Base-by-base conservation (phyloP, 2,329 filamentous ascomycete species). In the Macrophomina phaseolina region DNA sequence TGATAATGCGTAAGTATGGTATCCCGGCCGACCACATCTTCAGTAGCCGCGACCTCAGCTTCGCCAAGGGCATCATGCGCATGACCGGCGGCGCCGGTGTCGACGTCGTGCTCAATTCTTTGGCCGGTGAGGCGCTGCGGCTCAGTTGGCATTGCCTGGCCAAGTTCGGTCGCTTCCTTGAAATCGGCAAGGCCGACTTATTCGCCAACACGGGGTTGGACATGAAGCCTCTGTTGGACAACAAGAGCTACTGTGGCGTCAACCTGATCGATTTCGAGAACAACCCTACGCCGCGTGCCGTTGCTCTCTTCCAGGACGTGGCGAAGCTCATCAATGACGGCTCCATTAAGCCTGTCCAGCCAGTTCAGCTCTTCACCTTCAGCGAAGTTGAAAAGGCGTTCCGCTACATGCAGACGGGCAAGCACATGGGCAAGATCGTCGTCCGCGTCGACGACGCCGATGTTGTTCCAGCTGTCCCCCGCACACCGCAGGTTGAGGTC, bases 41-140 rank as follows among this genome's bases (percentile, higher is more conserved):
- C 68, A 69, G 65, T 65, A 73, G 69, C 62, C 67, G 75, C 18
- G 71, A 77, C 48, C 62, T 67, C 1, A 68, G 68, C 23, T 80
- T 80, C 58, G 71, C 65, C 1, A 64, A 66, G 9, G 74, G 64
- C 4, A 64, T 80, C 3, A 58, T 66, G 55, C 51, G 68, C 5
- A 51, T 67, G 38, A 80, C 78, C 0, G 62, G 70, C 0, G 69
- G 68, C 23, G 46, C 66, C 4, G 78, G 78, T 14, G 75, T 79
- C 2, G 76, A 80, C 65, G 73, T 79, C 5, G 70, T 78, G 9
- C 67, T 79, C 48, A 79, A 79, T 67, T 73, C 72, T 4, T 66
- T 72, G 3, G 55, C 70, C 2, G 77, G 77, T 0, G 68, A 74
- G 18, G 46, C 70, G 2, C 70, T 78, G 4, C 64, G 70, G 14